Base-by-base conservation (phyloP, 345 rosid genomes). In the Garcia nutans region DNA sequence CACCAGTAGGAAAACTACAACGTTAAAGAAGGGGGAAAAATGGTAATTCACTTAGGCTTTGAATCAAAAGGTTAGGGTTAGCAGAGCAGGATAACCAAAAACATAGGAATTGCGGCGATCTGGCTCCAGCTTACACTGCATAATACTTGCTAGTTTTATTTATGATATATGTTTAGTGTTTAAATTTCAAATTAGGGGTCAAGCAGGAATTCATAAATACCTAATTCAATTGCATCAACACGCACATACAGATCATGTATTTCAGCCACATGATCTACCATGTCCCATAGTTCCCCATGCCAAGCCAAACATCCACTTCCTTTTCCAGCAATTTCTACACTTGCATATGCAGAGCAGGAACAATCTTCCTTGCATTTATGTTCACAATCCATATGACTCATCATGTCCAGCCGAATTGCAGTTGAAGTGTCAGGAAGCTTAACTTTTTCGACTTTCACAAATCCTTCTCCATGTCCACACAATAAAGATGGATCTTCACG, bases 401-500 rank as follows among this genome's bases (percentile, higher is more conserved):
- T 73, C 55, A 3, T 50, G 17, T 33, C 33, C 69, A 50, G n/a
- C 63, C 23, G n/a, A 69, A 5, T 28, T 4, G 73, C 66, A 0
- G 20, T 15, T 65, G 68, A 45, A 13, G 72, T 10, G 23, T 56
- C 67, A 15, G 80, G 76, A 44, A 65, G 2, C 60, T 78, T 78
- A 6, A 20, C 67, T 10, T 42, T 20, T 71, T 50, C n/a, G n/a
- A n/a, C 59, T n/a, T 68, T 37, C n/a, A 73, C 47, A 60, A 73
- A 74, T 16, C 77, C 73, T 49, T 74, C 81, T 12, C 64, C 73
- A 57, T 20, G 24, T n/a, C 64, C 12, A 45, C 81, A 73, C 0
- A 41, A 0, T 26, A 45, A 31, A 13, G 75, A 31, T 12, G 68
- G 20, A 23, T 28, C 24, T 10, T 1, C 5, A 16, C 31, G 62